Percentiles rank a stretch among this genome's conserved stretches.
Conservation (phyloP, 805 yeast genomes). For the Wickerhamiella sorbophila region DNA sequence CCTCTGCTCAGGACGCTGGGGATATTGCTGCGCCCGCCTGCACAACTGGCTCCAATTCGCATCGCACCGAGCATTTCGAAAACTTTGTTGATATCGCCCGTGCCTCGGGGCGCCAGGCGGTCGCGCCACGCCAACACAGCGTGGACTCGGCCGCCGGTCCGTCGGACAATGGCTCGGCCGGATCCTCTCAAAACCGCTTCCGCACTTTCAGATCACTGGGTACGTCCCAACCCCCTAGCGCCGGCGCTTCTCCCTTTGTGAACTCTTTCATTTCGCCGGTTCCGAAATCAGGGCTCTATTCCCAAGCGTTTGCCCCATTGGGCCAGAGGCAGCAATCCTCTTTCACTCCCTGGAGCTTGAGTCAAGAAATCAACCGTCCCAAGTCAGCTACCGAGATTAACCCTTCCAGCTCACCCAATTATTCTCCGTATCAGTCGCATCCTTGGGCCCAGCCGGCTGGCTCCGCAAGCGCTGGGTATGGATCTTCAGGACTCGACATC, state of each 20-base stretch:
- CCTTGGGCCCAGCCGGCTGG: conserved; percentile 3
- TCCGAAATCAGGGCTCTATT: conserved; percentile 12
- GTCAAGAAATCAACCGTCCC: conserved; percentile 19
- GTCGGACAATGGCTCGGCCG: not conserved
- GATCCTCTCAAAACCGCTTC: not conserved
- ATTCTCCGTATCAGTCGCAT: not conserved
- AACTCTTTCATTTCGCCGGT: conserved; percentile 6
- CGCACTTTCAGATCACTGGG: not conserved
- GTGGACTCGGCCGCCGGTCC: not conserved
- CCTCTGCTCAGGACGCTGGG: not conserved
- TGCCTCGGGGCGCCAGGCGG: not conserved
- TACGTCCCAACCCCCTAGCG: not conserved
- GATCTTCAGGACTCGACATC: not conserved
- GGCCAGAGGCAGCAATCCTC: conserved; percentile 11
- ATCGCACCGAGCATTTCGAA: not conserved
- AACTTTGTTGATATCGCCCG: not conserved
- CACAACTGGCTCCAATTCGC: not conserved
- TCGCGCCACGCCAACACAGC: not conserved
- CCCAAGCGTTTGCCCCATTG: conserved; percentile 15
- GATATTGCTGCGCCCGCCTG: not conserved
- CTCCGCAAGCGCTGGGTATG: not conserved
- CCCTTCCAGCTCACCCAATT: conserved; percentile 1
- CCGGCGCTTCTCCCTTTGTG: conserved; percentile 7
- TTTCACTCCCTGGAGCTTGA: conserved; percentile 17
- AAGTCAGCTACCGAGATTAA: conserved; percentile 16